A percentile compares a stretch with the other conserved stretches of the same genome.
Conservation (phyloP, 805 yeast genomes). For the Starmerella sp. region DNA sequence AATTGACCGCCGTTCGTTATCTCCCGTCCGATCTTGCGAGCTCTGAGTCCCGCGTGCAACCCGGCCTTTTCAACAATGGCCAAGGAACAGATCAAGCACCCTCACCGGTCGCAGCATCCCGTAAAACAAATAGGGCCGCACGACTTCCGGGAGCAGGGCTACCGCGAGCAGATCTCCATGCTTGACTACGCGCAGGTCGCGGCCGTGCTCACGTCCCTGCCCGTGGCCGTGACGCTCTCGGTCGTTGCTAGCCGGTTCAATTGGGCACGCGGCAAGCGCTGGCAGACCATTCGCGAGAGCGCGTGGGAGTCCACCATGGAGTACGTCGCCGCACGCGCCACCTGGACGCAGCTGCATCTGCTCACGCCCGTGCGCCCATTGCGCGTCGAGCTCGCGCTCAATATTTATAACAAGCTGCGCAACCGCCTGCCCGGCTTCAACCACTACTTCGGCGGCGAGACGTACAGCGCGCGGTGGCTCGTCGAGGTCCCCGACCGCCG, state of each 20-base stretch:
- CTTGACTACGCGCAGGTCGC: conserved; percentile 11
- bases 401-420: background rate
- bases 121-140: conserved; percentile 12
- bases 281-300: conserved; percentile 1
- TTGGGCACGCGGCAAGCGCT: conserved; percentile 1
- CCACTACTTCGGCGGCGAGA: conserved; percentile 15
- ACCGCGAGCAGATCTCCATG: conserved; percentile 4
- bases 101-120: background rate
- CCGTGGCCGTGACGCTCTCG: conserved; percentile 1
- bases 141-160: conserved; percentile 15
- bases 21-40: background rate
- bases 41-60: background rate
- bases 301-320: conserved; percentile 13
- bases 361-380: conserved; percentile 20
- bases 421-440: conserved; percentile 18
- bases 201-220: conserved; percentile 7
- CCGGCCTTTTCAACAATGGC: background rate
- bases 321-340: conserved; percentile 14
- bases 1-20: background rate
- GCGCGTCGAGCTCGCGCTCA: conserved; percentile 13
- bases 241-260: conserved; percentile 1
- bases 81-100: background rate
- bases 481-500: conserved; percentile 20
- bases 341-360: conserved; percentile 18
- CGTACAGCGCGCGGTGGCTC: conserved; percentile 23